Percentiles rank a stretch among this genome's conserved stretches.
Evolutionary conservation across 331 rosid genomes (phyloP).

Genomic region (Malus hybrid): DNA sequence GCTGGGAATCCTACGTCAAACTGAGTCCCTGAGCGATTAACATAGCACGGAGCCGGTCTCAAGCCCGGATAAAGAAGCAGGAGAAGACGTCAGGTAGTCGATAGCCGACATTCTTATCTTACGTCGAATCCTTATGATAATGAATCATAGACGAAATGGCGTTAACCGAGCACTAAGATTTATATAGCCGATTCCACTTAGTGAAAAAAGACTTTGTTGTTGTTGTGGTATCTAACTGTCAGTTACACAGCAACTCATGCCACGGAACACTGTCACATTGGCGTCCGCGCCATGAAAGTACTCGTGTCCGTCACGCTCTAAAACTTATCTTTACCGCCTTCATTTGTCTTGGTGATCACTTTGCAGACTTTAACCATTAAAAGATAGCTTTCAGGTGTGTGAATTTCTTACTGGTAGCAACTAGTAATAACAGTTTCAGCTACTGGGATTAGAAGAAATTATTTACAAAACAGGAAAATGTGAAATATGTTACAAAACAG

Average conservation of each 20-base stretch:
- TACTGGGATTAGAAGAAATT: background rate
- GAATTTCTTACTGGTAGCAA: background rate
- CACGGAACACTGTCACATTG: no score
- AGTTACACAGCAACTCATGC: no score
- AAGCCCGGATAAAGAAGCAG: rapidly evolving
- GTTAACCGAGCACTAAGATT: rapidly evolving
- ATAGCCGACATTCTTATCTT: rapidly evolving
- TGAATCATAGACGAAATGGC: rapidly evolving
- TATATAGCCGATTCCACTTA: rapidly evolving
- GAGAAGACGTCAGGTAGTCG: rapidly evolving
- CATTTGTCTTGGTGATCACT: no score
- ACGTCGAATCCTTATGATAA: no score
- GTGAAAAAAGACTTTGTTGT: rapidly evolving
- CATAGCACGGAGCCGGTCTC: no score
- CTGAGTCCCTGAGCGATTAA: no score
- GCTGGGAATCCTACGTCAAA: background rate
- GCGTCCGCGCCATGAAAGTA: no score
- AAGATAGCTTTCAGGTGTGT: background rate
- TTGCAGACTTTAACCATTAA: no score
- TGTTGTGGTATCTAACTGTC: no score
- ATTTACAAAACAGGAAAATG: background rate
- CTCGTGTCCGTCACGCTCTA: no score
- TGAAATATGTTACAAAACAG: background rate
- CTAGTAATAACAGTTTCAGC: background rate
- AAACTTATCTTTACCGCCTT: no score